Base-by-base conservation (phyloP, 2,329 filamentous ascomycete genomes). In the Zymoseptoria passerinii region DNA sequence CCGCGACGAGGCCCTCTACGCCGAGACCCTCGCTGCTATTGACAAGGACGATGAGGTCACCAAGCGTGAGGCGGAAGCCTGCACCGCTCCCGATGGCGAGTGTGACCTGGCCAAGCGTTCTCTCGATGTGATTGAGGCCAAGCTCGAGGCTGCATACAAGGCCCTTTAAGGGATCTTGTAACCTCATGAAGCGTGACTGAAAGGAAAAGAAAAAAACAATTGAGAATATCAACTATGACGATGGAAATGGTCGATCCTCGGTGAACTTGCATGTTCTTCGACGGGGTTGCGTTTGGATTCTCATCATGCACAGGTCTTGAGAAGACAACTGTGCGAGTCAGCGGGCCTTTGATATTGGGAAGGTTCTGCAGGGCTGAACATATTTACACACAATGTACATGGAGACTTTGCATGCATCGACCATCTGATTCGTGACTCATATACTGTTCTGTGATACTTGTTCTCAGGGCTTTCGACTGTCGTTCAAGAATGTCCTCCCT, bases 1-100 rank as follows among this genome's bases (percentile, higher is more conserved):
- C 3, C 67, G 67, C 55, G 67, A 68, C 28, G 62, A 63, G 28
- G 56, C 48, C 10, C 57, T 58, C 19, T 49, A 49, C 19, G 58
- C 19, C 4, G 50, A 58, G 28, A 27, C 35, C 44, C n/a, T 44
- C 13, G 49, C 51, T 40, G 5, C 35, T 19, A 48, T 58, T 29
- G 57, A 61, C 16, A 54, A 52, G 9, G 54, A 44, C 8, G 28
- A 28, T 8, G 55, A 56, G 28, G 16, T 57, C 56, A 52, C 55
- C 18, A 48, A 55, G 54, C 29, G 50, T 52, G 50, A 52, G 23
- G 56, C 44, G 18, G 50, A 60, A 40, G 55, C 53, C 40, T 66
- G 63, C 51, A 52, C 58, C 55, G 60, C 29, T 16, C 48, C 54
- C n/a, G 58, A 55, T 16, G 63, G 63, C 56, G 63, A 61, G 40